These are phyloP conservation scores for Populus davidiana DNA, from an alignment of 345 rosid genomes.

Conservation along the genomic window DNA sequence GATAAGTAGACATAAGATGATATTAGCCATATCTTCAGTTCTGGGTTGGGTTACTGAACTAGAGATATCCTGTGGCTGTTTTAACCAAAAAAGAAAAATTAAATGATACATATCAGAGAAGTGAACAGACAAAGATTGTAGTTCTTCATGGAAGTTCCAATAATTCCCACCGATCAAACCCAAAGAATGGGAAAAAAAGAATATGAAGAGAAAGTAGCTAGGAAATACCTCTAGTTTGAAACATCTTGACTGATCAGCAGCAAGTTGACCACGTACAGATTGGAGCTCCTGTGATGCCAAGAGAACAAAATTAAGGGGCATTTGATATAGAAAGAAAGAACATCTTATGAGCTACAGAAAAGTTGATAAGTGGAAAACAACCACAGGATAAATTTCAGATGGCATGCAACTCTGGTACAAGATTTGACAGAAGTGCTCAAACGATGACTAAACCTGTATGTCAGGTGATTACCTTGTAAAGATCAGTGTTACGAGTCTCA, in stretches of 20 bases:
- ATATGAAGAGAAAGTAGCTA: neutral
- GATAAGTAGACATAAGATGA: neutral
- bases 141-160: neutral
- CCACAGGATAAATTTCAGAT: neutral
- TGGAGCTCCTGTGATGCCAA: conserved; percentile 71
- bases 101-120: neutral
- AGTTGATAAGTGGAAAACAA: neutral
- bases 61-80: neutral
- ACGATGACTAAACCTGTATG: neutral
- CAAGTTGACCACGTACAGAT: conserved; percentile 92
- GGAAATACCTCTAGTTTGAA: conserved; percentile 87
- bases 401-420: neutral
- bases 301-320: neutral
- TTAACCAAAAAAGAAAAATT: neutral
- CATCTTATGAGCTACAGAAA: neutral
- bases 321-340: neutral
- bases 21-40: neutral
- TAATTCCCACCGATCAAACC: neutral
- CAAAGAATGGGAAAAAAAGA: neutral
- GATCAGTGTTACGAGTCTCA: conserved; percentile 65
- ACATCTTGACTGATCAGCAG: conserved; percentile 92
- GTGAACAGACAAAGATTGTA: neutral
- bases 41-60: neutral
- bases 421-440: neutral
- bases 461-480: conserved; percentile 59